A percentile compares a stretch with the other conserved stretches of the same genome.
phyloP scores from a whole-genome alignment of 1,139 yeast genomes.

The Dujonia santamariae region DNA sequence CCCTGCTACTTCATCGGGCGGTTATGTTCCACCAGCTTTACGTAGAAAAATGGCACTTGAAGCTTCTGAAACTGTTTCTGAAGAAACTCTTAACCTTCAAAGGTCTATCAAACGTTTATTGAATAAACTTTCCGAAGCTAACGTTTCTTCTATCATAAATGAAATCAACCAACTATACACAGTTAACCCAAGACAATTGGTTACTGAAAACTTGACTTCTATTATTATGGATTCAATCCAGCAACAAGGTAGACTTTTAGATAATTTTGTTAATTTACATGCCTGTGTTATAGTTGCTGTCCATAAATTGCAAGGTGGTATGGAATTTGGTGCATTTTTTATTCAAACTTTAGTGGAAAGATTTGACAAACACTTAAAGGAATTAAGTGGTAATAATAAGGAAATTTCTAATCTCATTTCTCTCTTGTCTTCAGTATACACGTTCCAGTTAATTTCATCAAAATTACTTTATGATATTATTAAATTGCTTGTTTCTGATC shows the following conservation, averaged over 20 bases:
- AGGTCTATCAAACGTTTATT: conserved; percentile 74
- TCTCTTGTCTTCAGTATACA: conserved; percentile 71
- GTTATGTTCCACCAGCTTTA: conserved; percentile 83
- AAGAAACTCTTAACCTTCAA: conserved; percentile 48
- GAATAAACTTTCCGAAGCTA: conserved; percentile 85
- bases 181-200: conserved; percentile 70
- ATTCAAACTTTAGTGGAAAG: conserved; percentile 75
- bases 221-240: conserved; percentile 66
- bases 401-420: conserved; percentile 71
- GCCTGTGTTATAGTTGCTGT: conserved; percentile 76
- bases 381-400: conserved; percentile 33
- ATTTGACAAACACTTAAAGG: conserved; percentile 40
- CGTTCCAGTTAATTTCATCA: conserved; percentile 73
- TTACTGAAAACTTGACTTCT: conserved; percentile 64
- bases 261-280: conserved; percentile 75
- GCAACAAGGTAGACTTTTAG: conserved; percentile 64
- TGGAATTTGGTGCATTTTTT: conserved; percentile 89
- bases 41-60: conserved; percentile 51
- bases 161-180: conserved; percentile 64
- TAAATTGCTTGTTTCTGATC: conserved; percentile 48
- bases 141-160: conserved; percentile 64
- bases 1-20: conserved; percentile 40
- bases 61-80: conserved; percentile 34
- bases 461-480: conserved; percentile 76
- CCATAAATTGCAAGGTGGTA: conserved; percentile 74